These are phyloP conservation scores for Manihot esculenta DNA, from an alignment of 441 rosid genomes.

Conservation along the genomic window DNA sequence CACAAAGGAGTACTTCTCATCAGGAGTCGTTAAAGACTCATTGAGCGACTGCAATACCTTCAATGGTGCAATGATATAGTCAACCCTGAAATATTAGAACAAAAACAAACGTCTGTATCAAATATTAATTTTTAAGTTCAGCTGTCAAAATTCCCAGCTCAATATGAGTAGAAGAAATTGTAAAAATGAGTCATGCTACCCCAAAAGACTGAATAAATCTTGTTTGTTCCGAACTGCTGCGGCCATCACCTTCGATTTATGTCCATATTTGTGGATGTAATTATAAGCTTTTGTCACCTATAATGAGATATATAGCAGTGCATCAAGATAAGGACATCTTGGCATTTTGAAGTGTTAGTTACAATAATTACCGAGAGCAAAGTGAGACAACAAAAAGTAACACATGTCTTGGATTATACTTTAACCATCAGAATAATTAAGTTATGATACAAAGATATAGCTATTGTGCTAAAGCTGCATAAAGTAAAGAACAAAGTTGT, in stretches of 20 bases:
- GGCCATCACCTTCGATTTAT: slow-evolving; percentile 93
- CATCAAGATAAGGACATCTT: neutral
- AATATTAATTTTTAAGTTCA: slow-evolving; percentile 6
- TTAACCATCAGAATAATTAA: neutral
- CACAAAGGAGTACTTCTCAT: slow-evolving; percentile 76
- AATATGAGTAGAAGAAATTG: neutral
- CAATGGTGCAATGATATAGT: slow-evolving; percentile 86
- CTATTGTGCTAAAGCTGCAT: neutral
- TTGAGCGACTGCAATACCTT: slow-evolving; percentile 88
- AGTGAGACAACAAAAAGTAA: neutral
- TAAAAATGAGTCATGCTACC: slow-evolving; percentile 36
- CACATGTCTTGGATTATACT: neutral
- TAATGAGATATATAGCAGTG: slow-evolving; percentile 11
- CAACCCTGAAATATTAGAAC: slow-evolving; percentile 52
- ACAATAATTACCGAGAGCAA: neutral
- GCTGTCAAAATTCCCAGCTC: slow-evolving; percentile 8
- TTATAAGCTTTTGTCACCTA: slow-evolving; percentile 74
- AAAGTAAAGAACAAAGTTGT: neutral
- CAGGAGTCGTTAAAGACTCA: slow-evolving; percentile 60
- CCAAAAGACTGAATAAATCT: slow-evolving; percentile 87
- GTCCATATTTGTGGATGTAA: slow-evolving; percentile 88
- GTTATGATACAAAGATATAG: neutral
- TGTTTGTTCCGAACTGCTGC: slow-evolving; percentile 98
- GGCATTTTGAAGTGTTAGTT: neutral
- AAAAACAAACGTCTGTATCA: slow-evolving; percentile 8